Percentiles rank a stretch among this genome's conserved stretches.
Evolutionary conservation across 2,329 filamentous ascomycete species (phyloP).

Genomic region (Pestalotiopsis sp.): DNA sequence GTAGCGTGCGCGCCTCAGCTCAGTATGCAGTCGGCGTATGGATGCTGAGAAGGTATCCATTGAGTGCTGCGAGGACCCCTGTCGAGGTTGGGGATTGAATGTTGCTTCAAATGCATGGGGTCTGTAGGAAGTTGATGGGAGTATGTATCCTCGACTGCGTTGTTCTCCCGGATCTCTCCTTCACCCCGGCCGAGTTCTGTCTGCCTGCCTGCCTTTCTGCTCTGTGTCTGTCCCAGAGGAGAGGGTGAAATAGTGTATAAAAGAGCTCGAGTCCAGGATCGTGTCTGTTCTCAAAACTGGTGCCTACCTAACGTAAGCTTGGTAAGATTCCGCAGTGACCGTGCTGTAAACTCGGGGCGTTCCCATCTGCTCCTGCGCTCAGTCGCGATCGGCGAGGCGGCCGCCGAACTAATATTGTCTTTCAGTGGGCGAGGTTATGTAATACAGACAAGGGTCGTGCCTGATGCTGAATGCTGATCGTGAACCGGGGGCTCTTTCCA

Average conservation of each 20-base stretch:
- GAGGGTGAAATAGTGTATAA: too few relatives aligned
- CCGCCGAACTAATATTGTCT: neutral
- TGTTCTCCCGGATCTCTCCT: neutral
- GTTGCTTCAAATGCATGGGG: neutral
- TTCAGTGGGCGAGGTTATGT: neutral
- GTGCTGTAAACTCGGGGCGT: neutral
- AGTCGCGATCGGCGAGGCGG: conserved; percentile 3
- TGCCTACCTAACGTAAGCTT: neutral
- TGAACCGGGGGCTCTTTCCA: neutral
- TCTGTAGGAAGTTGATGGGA: neutral
- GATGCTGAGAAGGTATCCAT: neutral
- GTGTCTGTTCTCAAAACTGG: too few relatives aligned
- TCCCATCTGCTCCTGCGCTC: neutral
- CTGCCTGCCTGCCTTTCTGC: neutral
- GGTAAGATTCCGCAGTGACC: neutral
- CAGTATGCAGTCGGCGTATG: conserved; percentile 2
- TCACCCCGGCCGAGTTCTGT: neutral
- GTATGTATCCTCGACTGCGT: neutral
- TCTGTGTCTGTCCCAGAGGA: too few relatives aligned
- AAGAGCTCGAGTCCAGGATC: too few relatives aligned
- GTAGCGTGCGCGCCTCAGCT: neutral
- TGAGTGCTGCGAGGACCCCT: neutral
- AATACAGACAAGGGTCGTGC: neutral
- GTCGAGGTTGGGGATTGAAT: neutral
- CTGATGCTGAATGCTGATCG: neutral